Evolutionary conservation across 768 basidiomycete species (phyloP), one percentile per base, ranked within the genome.

Genomic region (Leccinum truebloodii): DNA sequence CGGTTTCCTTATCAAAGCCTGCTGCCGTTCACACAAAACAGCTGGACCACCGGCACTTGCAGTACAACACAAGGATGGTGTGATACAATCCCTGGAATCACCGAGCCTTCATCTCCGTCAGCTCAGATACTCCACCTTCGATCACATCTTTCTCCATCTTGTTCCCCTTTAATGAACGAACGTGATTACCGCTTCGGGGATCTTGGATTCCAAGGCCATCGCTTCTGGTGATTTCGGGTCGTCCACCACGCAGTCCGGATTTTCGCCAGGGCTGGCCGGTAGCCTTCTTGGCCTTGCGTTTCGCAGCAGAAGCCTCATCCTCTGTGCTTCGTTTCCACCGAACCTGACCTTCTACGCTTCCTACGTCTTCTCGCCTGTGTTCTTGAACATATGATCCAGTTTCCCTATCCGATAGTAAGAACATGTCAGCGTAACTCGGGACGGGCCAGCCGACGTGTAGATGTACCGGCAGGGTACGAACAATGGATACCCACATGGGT

Each of bases 291-390:
- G 75, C 74, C 75, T 85, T 87, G 46, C 80, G 80, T 41, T 80
- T 76, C 6, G 75, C 80, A 28, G 80, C 79, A 77, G 79, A 24
- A 78, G 34, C 34, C 34, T 35, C 72, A 55, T 77, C 78, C 61
- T 77, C 66, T 71, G 75, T 44, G 70, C 73, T 51, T 69, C 78
- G 65, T 57, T 79, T 8, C 95, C 95, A 3, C 89, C 89, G 67
- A 95, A 99, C 73, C 86, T 86, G 52, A 75, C 75, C 65, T 88
- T 83, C 89, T 90, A 98, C 6, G 83, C 81, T 32, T 94, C 89
- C 26, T 87, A 87, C 88, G 88, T 89, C 70, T 84, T 88, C 68
- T 96, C 92, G 60, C 96, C 92, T 61, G 98, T 97, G 73, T 86
- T 89, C 78, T 89, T 92, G 80, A 99, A 99, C 63, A 99, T 76